Base-by-base conservation (phyloP, 2,329 filamentous ascomycete species). In the Basipetospora sp. region DNA sequence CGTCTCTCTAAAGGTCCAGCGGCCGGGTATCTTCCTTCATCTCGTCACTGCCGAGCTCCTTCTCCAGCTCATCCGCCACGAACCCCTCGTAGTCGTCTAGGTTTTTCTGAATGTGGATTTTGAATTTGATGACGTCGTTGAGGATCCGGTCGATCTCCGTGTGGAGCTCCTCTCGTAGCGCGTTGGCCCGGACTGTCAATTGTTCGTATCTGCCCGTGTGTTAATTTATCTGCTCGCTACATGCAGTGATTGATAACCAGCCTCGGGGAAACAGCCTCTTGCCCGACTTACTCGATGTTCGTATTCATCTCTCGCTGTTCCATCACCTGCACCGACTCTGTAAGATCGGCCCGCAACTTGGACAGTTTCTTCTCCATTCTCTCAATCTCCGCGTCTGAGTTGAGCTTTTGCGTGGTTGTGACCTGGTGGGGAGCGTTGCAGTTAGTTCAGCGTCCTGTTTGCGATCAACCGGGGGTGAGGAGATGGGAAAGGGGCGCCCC, bases 351-450 rank as follows among this genome's bases (percentile, higher is more conserved):
- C 30, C 87, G 73, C 84, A 96, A 93, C 55, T 86, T 84, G 33
- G 83, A 81, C n/a, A 98, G 65, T 56, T 98, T 87, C 59, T 94
- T 94, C 61, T 98, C 90, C 80, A 94, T 92, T 65, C 90, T 90
- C 59, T 98, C 90, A 50, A 98, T 94, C 56, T 96, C 88, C 8
- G 87, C 77, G 54, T 96, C 90, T 3, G 79, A 84, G 6, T 78
- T 80, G 54, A 88, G 74, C 61, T 92, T 92, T 55, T 94, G 85
- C 14, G 86, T 83, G 32, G 73, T 82, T 6, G 82, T 88, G 42
- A 71, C 61, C 53, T 55, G 31, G n/a, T 3, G 29, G 25, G 4
- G 16, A n/a, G n/a, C n/a, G n/a, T n/a, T n/a, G n/a, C n/a, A n/a
- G n/a, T n/a, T n/a, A n/a, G n/a, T n/a, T n/a, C n/a, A n/a, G n/a